Conservation (phyloP, 192 early-diverging fungal genomes). For the Rhizophagus sp. region DNA sequence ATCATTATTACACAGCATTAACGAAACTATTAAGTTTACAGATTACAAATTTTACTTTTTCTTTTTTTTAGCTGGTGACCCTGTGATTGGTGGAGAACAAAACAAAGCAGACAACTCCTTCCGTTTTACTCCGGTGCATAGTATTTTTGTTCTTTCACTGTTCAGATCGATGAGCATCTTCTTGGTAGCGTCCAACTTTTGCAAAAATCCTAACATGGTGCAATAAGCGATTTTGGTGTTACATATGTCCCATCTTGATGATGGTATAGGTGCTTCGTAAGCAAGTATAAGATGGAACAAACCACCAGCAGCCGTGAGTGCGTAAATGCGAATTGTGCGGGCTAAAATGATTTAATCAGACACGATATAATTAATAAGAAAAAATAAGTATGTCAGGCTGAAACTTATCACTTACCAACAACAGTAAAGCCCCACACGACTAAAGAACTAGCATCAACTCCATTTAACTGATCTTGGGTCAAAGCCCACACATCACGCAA, state of each 20-base stretch:
- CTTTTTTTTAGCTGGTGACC: no score
- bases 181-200: no score
- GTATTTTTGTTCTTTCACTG: no score
- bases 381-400: background rate
- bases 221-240: no score
- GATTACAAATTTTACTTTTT: no score
- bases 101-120: no score
- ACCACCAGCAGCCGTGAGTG: constrained; percentile 8
- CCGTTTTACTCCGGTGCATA: no score
- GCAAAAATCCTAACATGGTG: no score
- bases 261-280: constrained; percentile 25
- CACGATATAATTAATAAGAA: background rate
- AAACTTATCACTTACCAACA: constrained; percentile 29
- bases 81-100: no score
- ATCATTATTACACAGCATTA: no score
- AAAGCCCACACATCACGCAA: constrained; percentile 20
- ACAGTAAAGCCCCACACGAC: constrained; percentile 25
- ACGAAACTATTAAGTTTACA: no score
- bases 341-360: background rate
- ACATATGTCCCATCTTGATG: background rate
- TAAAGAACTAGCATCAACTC: background rate
- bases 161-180: no score
- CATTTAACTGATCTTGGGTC: constrained; percentile 21
- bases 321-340: constrained; percentile 9
- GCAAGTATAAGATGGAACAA: constrained; percentile 24